These are phyloP conservation scores for Millerozyma miso DNA, from an alignment of 805 yeast species.

Conservation along the genomic window DNA sequence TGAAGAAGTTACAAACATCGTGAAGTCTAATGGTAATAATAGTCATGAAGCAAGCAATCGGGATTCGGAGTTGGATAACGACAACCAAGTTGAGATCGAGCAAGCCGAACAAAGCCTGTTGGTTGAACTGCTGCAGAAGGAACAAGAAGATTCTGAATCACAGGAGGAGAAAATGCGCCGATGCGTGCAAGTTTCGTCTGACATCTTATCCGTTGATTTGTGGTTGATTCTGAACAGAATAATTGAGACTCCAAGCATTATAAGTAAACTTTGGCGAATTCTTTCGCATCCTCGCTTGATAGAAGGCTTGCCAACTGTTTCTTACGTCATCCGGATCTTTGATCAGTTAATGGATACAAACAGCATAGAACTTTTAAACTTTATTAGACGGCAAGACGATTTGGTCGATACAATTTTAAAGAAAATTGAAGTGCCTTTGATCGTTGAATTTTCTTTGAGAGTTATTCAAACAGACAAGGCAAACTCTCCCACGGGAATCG, in stretches of 20 bases:
- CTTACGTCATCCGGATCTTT: conserved; percentile 55
- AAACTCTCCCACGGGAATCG: conserved; percentile 82
- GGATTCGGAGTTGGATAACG: conserved; percentile 4
- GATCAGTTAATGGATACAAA: conserved; percentile 75
- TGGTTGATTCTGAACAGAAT: conserved; percentile 42
- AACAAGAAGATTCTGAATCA: conserved; percentile 19
- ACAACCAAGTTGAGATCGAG: conserved; percentile 10
- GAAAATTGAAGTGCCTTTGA: conserved; percentile 88
- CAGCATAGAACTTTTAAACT: conserved; percentile 59
- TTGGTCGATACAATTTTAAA: conserved; percentile 77
- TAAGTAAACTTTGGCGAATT: conserved; percentile 40
- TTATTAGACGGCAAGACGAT: conserved; percentile 61
- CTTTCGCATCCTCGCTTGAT: conserved; percentile 25
- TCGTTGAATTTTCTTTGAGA: conserved; percentile 88
- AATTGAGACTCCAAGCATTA: conserved; percentile 38
- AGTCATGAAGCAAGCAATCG: conserved; percentile 3
- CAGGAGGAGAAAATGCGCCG: conserved; percentile 31
- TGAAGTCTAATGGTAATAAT: conserved; percentile 4
- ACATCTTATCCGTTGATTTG: conserved; percentile 35
- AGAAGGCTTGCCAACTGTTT: conserved; percentile 37
- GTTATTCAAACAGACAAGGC: conserved; percentile 91
- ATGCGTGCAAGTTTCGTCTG: conserved; percentile 36
- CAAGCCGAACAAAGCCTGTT: conserved; percentile 3
- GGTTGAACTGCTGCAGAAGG: conserved; percentile 1
- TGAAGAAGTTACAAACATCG: conserved; percentile 12